Percentiles rank a stretch among this genome's conserved stretches.
Evolutionary conservation across 148 eudicot genomes (phyloP).

Genomic region (Silene latifolia): DNA sequence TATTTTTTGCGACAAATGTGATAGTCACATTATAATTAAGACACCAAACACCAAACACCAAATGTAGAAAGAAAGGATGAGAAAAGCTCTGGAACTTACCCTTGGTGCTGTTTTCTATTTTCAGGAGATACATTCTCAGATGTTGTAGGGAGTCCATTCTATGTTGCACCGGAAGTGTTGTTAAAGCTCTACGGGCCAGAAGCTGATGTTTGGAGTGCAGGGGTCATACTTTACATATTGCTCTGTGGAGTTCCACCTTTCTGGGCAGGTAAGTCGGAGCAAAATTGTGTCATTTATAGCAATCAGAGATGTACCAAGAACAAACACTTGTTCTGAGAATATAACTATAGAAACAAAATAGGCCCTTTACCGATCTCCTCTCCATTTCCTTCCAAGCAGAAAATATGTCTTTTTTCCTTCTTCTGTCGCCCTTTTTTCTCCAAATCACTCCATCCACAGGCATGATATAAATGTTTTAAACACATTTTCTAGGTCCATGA

Average conservation of each 20-base stretch:
- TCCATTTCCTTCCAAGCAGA: too few species aligned
- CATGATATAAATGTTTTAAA: too few species aligned
- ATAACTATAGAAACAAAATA: too few species aligned
- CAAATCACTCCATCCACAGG: too few species aligned
- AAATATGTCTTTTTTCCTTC: too few species aligned
- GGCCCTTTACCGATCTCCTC: too few species aligned
- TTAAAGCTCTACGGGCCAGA: constrained; percentile 68
- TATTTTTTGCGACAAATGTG: too few species aligned
- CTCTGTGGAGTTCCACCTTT: constrained; percentile 73
- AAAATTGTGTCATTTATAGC: too few species aligned
- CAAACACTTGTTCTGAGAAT: neutral
- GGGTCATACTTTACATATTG: constrained; percentile 71
- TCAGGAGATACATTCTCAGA: constrained; percentile 63
- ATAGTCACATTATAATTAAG: neutral
- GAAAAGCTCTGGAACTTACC: neutral
- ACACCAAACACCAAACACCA: too few species aligned
- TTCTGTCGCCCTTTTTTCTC: too few species aligned
- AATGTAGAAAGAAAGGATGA: neutral
- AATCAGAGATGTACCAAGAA: neutral
- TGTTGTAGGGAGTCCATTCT: constrained; percentile 77
- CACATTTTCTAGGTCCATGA: too few species aligned
- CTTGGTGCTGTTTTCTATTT: neutral
- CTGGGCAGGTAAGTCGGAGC: constrained; percentile 54
- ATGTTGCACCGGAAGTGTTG: constrained; percentile 77
- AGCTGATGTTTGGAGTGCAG: constrained; percentile 87